Base-by-base conservation (phyloP, 208 protist genomes). In the Wallacemonas rigidus region DNA sequence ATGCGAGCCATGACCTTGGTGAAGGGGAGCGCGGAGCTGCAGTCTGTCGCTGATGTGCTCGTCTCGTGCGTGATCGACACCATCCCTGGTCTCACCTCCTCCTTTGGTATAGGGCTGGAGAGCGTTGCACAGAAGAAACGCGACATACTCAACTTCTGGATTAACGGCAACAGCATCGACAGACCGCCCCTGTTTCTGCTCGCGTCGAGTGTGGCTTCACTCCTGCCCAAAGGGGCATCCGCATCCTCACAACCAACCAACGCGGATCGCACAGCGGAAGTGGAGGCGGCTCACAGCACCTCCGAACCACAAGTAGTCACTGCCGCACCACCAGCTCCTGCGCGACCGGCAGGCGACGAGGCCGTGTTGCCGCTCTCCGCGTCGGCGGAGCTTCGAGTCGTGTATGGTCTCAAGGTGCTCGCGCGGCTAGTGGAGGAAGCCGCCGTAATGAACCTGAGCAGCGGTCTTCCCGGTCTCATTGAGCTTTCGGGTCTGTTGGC, bases 121-220 rank as follows among this genome's bases (percentile, higher is more conserved):
- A 60, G 55, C 55, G 11, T 9, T 12, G 55, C 55, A 9, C 55
- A 60, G 55, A 11, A 35, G 17, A 11, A 35, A 35, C 69, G 79
- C 60, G 82, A 87, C 41, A 80, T 92, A 40, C 36, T 92, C 54
- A 81, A 74, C n/a, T 90, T 87, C 61, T 89, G 80, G 80, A 68
- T 87, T 12, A 75, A 83, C 14, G 88, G 80, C 17, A 78, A 65
- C 60, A 47, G 26, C 40, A 70, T 71, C 8, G 77, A 76, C 40
- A 54, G 61, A 8, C 76, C 88, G 2, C 83, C 85, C 11, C 64
- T 89, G 11, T 79, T 82, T 36, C 53, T 58, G 12, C 56, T 93
- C 11, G 75, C 74, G 40, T 35, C 67, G 6, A 38, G 53, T 60
- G 1, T 89, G 26, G 71, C 75, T n/a, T 56, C 69, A 12, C 63